phyloP scores from a whole-genome alignment of 1,284 basidiomycete species.

The Xerocomus amazonicus region DNA sequence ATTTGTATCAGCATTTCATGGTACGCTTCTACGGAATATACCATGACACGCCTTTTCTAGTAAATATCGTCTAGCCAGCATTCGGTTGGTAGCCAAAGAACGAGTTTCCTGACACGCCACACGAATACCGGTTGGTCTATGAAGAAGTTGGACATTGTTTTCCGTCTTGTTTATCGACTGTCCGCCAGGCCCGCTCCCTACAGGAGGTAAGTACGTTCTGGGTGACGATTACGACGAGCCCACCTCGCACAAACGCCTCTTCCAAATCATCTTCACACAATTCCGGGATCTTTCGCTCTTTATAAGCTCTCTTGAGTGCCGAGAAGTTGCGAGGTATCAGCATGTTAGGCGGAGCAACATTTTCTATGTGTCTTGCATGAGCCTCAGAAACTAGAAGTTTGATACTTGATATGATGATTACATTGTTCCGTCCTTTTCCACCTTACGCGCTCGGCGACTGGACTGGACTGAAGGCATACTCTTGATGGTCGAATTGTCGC shows the following conservation, averaged over 20 bases:
- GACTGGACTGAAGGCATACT: slow-evolving; percentile 42
- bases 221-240: slow-evolving; percentile 14
- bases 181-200: slow-evolving; percentile 80
- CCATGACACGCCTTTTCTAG: slow-evolving; percentile 61
- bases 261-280: slow-evolving; percentile 70
- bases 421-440: slow-evolving; percentile 36
- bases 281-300: slow-evolving; percentile 58
- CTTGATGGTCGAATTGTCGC: slow-evolving; percentile 70
- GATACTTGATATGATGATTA: slow-evolving; percentile 24
- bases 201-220: slow-evolving; percentile 2
- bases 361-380: slow-evolving; percentile 36
- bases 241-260: slow-evolving; percentile 76
- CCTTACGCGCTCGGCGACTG: slow-evolving; percentile 44
- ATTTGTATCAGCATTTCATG: slow-evolving; percentile 17
- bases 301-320: slow-evolving; percentile 64
- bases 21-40: slow-evolving; percentile 13
- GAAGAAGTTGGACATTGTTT: slow-evolving; percentile 77
- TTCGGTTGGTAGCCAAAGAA: slow-evolving; percentile 66
- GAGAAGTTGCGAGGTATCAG: slow-evolving; percentile 50
- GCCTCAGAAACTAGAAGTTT: slow-evolving; percentile 26
- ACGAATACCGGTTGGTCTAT: slow-evolving; percentile 74
- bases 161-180: slow-evolving; percentile 85
- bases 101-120: slow-evolving; percentile 78
- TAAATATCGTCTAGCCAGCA: slow-evolving; percentile 61
- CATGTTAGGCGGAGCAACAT: slow-evolving; percentile 40